Base-by-base conservation (phyloP, 2,329 filamentous ascomycete species). In the Verticillium alfalfae region DNA sequence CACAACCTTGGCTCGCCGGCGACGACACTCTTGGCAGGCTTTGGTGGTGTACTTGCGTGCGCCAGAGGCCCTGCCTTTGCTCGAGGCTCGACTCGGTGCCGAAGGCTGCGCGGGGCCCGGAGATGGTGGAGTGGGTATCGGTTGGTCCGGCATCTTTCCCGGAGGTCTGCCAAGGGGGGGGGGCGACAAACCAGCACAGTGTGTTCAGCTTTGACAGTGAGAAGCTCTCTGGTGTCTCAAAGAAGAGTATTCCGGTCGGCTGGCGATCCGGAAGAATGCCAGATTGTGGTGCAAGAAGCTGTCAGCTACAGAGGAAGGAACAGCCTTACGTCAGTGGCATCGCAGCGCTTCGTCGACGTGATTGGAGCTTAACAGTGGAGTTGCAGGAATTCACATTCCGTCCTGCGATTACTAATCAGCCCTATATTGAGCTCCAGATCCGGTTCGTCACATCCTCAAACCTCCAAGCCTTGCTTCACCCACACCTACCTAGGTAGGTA, bases 11-110 rank as follows among this genome's bases (percentile, higher is more conserved):
- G 71, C 69, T 58, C 73, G 67, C 26, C 74, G 71, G n/a, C 72
- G 70, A 7, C 74, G 72, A 60, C 74, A 77, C 63, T 71, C 70
- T 58, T 76, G 70, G 55, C 74, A 76, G 3, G 75, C 74, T 45
- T 70, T 70, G 6, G 63, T 59, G 12, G 64, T 67, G 57, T 68
- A 68, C 41, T 67, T 68, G 26, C 45, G 45, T 4, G 45, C 22
- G 22, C 45, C 45, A 22, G n/a, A 18, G 45, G 45, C 8, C 12
- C 18, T 52, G 12, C 45, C 18, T 10, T 52, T 52, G 45, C 45
- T 52, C 1, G 45, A 52, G n/a, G 45, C 45, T 9, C 45, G 22
- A 9, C 9, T 10, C 8, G 45, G 45, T 2, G 45, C 12, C n/a
- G 45, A 18, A 22, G 26, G 45, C 8, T 52, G 45, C n/a, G n/a